Base-by-base conservation (phyloP, 164 flowering plant genomes). In the Chimonanthus salicifolius region DNA sequence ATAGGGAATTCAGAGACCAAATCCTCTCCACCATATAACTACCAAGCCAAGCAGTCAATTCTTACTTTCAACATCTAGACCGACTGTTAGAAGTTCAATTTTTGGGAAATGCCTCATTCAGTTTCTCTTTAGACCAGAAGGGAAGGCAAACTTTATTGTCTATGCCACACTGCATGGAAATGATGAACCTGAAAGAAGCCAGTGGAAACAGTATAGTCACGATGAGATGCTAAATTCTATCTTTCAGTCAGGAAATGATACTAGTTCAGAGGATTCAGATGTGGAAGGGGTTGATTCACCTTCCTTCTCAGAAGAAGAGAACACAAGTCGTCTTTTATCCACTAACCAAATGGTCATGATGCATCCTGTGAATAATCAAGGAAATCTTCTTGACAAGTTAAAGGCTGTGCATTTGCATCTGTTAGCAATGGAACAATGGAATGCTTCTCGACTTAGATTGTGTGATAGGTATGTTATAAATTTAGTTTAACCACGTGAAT, bases 401-500 rank as follows among this genome's bases (percentile, higher is more conserved):
- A 85, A 83, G 78, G 90, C 89, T 54, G 72, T 89, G 79, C 88
- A 83, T 48, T 80, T 87, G 78, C 89, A 89, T 79, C 67, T 83
- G 50, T 80, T 86, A 71, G 90, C 93, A 44, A 74, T 84, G 64
- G 91, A 89, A 78, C 88, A 87, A 65, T 89, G 93, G 93, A 87
- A 89, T 78, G 74, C 87, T 81, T 83, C 88, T 74, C 75, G 80
- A 50, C 79, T 89, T n/a, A 80, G 84, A 80, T 67, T 73, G 62
- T 83, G 87, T 76, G 83, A 86, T 77, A 82, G 81, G 93, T 89
- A 78, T 58, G 71, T 68, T 58, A 21, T 74, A 51, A 44, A 5
- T 66, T 15, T 18, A 9, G 33, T 5, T 21, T 21, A 9, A 20
- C 48, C n/a, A 20, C 60, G 15, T 49, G 18, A 20, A n/a, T 7